Evolutionary conservation across 2,329 filamentous ascomycete species (phyloP).

Genomic region (Pseudogymnoascus sp.): DNA sequence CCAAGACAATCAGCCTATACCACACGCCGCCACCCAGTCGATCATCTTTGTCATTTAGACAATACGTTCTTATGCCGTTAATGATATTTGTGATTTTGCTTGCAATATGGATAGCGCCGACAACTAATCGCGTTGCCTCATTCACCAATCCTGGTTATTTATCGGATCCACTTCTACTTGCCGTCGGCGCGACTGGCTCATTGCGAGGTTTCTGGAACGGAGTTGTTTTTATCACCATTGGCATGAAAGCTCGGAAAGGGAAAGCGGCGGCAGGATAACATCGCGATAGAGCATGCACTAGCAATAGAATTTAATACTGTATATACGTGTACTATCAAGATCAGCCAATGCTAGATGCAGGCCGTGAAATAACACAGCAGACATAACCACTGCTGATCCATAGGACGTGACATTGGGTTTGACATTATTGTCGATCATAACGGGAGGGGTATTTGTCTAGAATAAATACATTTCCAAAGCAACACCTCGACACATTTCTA

Average conservation of each 20-base stretch:
- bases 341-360: neutral
- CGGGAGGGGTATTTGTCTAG: neutral
- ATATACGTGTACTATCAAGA: neutral
- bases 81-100: slow-evolving; percentile 63
- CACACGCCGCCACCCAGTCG: slow-evolving; percentile 15
- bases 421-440: too few species aligned
- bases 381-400: neutral
- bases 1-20: slow-evolving; percentile 25
- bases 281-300: neutral
- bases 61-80: slow-evolving; percentile 42
- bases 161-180: slow-evolving; percentile 60
- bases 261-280: neutral
- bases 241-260: slow-evolving; percentile 27
- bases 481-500: neutral
- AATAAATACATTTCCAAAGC: neutral
- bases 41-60: slow-evolving; percentile 31
- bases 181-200: slow-evolving; percentile 43
- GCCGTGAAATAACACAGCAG: neutral
- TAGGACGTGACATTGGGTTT: neutral
- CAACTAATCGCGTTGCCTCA: slow-evolving; percentile 57
- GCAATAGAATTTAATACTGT: neutral
- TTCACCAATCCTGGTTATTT: slow-evolving; percentile 55
- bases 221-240: slow-evolving; percentile 33
- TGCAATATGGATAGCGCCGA: slow-evolving; percentile 67
- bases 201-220: slow-evolving; percentile 74